phyloP scores from a whole-genome alignment of 768 basidiomycete genomes.

The Mycena belliarum region DNA sequence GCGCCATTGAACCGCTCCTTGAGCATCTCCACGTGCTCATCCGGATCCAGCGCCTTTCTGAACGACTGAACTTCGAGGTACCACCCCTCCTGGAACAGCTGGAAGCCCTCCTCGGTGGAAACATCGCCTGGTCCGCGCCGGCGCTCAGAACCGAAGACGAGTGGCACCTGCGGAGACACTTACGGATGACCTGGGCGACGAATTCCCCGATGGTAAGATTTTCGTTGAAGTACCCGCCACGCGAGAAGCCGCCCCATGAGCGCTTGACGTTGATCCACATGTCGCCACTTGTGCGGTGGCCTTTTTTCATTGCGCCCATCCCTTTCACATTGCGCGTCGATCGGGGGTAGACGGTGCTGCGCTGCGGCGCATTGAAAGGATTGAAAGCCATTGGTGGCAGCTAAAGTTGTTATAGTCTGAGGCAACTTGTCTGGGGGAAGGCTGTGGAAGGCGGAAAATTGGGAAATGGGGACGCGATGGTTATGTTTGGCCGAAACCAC shows the following conservation, averaged over 20 bases:
- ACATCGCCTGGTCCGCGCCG: constrained; percentile 9
- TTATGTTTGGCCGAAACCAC: too few relatives aligned
- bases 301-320: constrained; percentile 16
- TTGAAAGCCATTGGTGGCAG: too few relatives aligned
- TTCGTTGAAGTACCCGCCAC: constrained; percentile 16
- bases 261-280: constrained; percentile 16
- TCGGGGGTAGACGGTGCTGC: constrained; percentile 1
- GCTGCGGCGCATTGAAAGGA: not conserved
- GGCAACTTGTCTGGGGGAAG: too few relatives aligned
- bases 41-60: constrained; percentile 9
- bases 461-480: too few relatives aligned
- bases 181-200: constrained; percentile 8
- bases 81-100: constrained; percentile 16
- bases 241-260: constrained; percentile 8
- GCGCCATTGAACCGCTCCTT: constrained; percentile 16
- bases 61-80: constrained; percentile 13
- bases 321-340: constrained; percentile 10
- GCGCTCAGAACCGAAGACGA: not conserved
- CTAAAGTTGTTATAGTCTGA: too few relatives aligned
- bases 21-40: constrained; percentile 12
- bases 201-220: constrained; percentile 18
- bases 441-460: too few relatives aligned
- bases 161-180: not conserved
- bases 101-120: constrained; percentile 16
- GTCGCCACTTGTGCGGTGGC: constrained; percentile 9